Evolutionary conservation across 768 basidiomycete species (phyloP).

Genomic region (Terana coerulea): DNA sequence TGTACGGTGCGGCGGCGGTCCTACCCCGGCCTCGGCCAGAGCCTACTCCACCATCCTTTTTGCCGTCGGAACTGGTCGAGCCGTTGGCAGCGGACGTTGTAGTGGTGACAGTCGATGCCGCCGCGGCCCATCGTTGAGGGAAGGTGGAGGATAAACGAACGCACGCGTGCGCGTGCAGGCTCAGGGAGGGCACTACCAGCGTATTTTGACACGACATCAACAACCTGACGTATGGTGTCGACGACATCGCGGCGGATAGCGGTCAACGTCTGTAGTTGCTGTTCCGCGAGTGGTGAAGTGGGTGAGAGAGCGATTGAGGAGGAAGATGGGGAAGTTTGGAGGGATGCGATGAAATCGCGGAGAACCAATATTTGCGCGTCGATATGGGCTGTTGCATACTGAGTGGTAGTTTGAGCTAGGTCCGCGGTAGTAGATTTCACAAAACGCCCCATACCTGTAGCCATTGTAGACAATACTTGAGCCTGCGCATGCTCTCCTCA

Average conservation of each 20-base stretch:
- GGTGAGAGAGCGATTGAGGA: constrained; percentile 33
- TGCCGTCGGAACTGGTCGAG: constrained; percentile 15
- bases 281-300: constrained; percentile 25
- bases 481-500: constrained; percentile 83
- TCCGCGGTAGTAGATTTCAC: not conserved
- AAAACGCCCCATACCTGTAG: constrained; percentile 55
- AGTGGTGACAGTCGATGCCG: constrained; percentile 22
- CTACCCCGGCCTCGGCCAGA: constrained; percentile 19
- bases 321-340: constrained; percentile 42
- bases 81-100: constrained; percentile 15
- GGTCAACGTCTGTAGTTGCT: constrained; percentile 63
- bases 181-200: constrained; percentile 86
- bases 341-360: constrained; percentile 75
- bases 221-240: constrained; percentile 85
- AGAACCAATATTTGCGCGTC: constrained; percentile 83
- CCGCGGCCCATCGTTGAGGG: constrained; percentile 76
- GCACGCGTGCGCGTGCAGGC: constrained; percentile 69
- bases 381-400: constrained; percentile 88
- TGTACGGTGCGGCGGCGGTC: constrained; percentile 21
- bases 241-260: constrained; percentile 79
- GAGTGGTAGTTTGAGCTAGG: not conserved
- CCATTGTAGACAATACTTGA: constrained; percentile 88
- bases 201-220: constrained; percentile 82
- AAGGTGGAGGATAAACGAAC: constrained; percentile 74
- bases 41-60: constrained; percentile 23